Base-by-base conservation (phyloP, 176 grass and related monocot species). In the Echinochloa phyllopogon region DNA sequence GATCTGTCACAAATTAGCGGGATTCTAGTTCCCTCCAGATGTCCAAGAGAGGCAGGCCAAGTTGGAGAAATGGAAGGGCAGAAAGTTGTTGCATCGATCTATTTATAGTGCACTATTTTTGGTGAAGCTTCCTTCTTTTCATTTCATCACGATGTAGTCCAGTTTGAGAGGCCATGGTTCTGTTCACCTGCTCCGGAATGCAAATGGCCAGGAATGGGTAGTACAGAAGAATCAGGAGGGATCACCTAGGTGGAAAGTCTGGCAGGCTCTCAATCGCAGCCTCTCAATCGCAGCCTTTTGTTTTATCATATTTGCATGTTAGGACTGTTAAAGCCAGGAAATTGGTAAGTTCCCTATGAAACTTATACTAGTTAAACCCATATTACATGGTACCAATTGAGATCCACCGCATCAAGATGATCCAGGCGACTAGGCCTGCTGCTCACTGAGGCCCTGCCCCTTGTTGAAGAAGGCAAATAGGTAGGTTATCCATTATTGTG, bases 41-140 rank as follows among this genome's bases (percentile, higher is more conserved):
- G 16, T 83, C 57, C 68, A 87, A 77, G 79, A 68, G 57, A 65
- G 69, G 42, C 79, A 44, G 23, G 60, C 68, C 43, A 75, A 67
- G 88, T 68, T 83, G 74, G 89, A 71, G 89, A 80, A 87, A 87
- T 83, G 84, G 75, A 80, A 90, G 68, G 50, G 50, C 84, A 69
- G 33, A 45, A 79, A 67, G 59, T 68, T 17, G 84, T 80, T 68
- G n/a, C 68, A 21, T 51, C 44, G 13, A 80, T 84, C 89, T 90
- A 90, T 83, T 87, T 69, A 90, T 87, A 87, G 88, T n/a, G 45
- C 39, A 59, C 79, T 87, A 87, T 90, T 87, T 75, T 75, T 48
- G 83, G 60, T 80, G n/a, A 80, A 83, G 52, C 18, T 24, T 74
- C 33, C 59, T 41, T 83, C 67, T 61, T 67, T 83, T 29, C 36